Evolutionary conservation across 2,329 filamentous ascomycete genomes (phyloP).

Genomic region (Grosmannia penicillata): DNA sequence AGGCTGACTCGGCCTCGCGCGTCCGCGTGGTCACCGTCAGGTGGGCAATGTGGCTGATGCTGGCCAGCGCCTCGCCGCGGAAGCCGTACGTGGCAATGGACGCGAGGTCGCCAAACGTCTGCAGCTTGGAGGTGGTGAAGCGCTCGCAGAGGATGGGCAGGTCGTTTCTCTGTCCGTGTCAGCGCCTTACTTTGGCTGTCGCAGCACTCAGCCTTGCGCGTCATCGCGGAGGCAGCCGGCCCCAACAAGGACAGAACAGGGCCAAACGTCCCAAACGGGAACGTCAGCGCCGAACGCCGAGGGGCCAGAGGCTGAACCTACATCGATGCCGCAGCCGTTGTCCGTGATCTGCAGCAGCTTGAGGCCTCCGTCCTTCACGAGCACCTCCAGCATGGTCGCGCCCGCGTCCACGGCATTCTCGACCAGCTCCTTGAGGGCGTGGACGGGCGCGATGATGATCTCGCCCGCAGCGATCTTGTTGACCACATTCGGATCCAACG

Average conservation of each 20-base stretch:
- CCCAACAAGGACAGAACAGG: constrained; percentile 8
- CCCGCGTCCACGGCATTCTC: constrained; percentile 98
- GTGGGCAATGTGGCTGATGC: constrained; percentile 97
- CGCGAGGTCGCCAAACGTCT: constrained; percentile 79
- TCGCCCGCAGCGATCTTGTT: constrained; percentile 98
- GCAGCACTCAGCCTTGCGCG: too few relatives aligned
- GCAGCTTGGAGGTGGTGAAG: constrained; percentile 93
- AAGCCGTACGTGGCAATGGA: constrained; percentile 96
- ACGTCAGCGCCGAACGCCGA: not conserved
- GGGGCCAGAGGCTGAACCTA: constrained; percentile 19
- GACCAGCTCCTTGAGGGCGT: constrained; percentile 90
- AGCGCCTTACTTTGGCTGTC: too few relatives aligned
- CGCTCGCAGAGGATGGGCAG: constrained; percentile 83
- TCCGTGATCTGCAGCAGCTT: constrained; percentile 95
- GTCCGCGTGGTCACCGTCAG: constrained; percentile 91
- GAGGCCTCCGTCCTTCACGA: constrained; percentile 88
- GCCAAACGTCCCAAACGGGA: not conserved
- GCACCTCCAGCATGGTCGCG: constrained; percentile 74
- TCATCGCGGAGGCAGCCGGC: too few relatives aligned
- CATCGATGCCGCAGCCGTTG: constrained; percentile 90
- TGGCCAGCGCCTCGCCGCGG: constrained; percentile 85
- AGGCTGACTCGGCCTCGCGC: constrained; percentile 73
- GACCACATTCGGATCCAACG: constrained; percentile 80
- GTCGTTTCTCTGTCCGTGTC: constrained; percentile 59
- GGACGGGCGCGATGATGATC: constrained; percentile 93